phyloP scores from a whole-genome alignment of 2,329 filamentous ascomycete genomes.

The Aspergillus ochraceoroseus region DNA sequence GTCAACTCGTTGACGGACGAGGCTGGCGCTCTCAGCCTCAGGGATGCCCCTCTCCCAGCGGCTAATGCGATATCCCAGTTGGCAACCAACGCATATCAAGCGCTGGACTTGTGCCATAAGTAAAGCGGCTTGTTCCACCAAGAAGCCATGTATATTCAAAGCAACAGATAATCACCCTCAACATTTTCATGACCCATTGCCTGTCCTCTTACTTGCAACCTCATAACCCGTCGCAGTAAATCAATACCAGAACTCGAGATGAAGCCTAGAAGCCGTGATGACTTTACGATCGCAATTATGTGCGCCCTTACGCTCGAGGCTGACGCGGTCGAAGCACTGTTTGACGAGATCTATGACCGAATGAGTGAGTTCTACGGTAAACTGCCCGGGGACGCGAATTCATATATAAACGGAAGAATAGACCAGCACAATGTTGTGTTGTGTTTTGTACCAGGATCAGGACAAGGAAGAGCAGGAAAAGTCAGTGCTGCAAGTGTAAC shows the following conservation, averaged over 20 bases:
- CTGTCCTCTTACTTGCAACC: too few species aligned
- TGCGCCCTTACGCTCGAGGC: conserved; percentile 5
- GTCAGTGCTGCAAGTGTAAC: background rate
- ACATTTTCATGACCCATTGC: too few species aligned
- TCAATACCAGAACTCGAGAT: background rate
- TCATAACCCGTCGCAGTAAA: too few species aligned
- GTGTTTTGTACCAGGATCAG: background rate
- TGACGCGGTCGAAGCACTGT: conserved; percentile 4
- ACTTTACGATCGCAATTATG: conserved; percentile 2
- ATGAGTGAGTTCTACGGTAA: background rate
- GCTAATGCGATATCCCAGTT: too few species aligned
- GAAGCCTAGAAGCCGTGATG: background rate
- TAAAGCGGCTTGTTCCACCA: too few species aligned
- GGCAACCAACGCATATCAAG: too few species aligned
- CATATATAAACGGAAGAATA: background rate
- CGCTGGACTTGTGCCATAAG: too few species aligned
- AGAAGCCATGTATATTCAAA: too few species aligned
- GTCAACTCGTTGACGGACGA: too few species aligned
- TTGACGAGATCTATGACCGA: conserved; percentile 4
- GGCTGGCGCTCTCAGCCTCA: too few species aligned
- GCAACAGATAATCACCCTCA: too few species aligned
- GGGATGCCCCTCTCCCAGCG: too few species aligned
- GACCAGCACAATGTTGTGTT: conserved; percentile 4
- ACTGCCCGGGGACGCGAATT: background rate
- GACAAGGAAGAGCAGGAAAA: background rate